Conservation (phyloP, 2,329 filamentous ascomycete genomes). For the Fusarium sp. region DNA sequence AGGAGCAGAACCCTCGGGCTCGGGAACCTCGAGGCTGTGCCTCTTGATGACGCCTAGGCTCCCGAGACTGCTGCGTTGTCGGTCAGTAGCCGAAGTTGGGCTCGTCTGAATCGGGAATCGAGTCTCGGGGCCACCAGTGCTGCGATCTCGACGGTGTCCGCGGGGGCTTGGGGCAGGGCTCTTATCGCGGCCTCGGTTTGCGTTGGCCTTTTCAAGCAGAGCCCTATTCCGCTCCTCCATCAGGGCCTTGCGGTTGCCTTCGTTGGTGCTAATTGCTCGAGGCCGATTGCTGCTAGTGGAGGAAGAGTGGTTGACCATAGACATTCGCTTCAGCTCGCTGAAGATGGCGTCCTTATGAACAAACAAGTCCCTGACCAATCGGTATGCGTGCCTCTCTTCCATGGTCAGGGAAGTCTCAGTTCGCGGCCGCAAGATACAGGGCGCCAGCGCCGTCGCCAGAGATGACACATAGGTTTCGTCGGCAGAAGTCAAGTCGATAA, state of each 20-base stretch:
- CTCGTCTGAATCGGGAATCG: constrained; percentile 87
- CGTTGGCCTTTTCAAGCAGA: constrained; percentile 77
- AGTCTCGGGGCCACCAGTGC: constrained; percentile 80
- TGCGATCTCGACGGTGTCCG: constrained; percentile 85
- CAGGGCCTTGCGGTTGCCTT: constrained; percentile 92
- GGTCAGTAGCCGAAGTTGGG: constrained; percentile 69
- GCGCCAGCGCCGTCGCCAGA: constrained; percentile 82
- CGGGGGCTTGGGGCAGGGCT: constrained; percentile 78
- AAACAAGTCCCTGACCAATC: constrained; percentile 92
- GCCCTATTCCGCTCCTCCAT: constrained; percentile 95
- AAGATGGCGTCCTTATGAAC: constrained; percentile 96
- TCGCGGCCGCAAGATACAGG: constrained; percentile 90
- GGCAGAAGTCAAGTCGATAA: constrained; percentile 96
- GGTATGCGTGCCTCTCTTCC: constrained; percentile 94
- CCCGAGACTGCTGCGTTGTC: constrained; percentile 66
- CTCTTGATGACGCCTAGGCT: constrained; percentile 69
- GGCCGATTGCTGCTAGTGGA: constrained; percentile 74
- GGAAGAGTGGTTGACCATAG: constrained; percentile 76
- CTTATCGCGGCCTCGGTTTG: constrained; percentile 79
- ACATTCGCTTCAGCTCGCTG: constrained; percentile 93
- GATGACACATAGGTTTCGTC: constrained; percentile 87
- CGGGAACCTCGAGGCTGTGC: constrained; percentile 87
- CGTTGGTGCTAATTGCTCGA: constrained; percentile 93
- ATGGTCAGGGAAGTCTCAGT: constrained; percentile 91
- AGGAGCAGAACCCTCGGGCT: constrained; percentile 64